These are phyloP conservation scores for Talaromyces thailandensis DNA, from an alignment of 495 filamentous ascomycete species.

Conservation along the genomic window DNA sequence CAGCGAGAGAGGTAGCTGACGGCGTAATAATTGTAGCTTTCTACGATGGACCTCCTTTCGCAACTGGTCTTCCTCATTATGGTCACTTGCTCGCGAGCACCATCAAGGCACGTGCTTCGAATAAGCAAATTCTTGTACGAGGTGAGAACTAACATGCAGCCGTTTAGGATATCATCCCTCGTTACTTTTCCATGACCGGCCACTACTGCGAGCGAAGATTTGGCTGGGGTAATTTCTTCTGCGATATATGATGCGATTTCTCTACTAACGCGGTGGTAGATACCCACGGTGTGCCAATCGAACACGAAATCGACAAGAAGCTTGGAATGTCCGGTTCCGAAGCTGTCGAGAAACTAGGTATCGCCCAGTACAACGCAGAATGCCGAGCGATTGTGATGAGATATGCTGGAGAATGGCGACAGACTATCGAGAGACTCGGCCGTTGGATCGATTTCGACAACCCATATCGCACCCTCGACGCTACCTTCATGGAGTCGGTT, in stretches of 20 bases:
- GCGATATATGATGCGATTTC: background rate
- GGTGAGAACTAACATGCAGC: slow-evolving; percentile 27
- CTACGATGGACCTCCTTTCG: slow-evolving; percentile 53
- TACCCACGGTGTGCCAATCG: slow-evolving; percentile 91
- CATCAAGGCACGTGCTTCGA: slow-evolving; percentile 54
- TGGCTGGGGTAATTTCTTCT: slow-evolving; percentile 45
- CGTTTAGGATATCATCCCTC: slow-evolving; percentile 79
- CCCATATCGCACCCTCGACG: slow-evolving; percentile 91
- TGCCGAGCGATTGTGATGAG: slow-evolving; percentile 93
- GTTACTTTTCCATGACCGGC: slow-evolving; percentile 90
- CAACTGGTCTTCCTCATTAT: slow-evolving; percentile 82
- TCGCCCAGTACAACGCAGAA: slow-evolving; percentile 87
- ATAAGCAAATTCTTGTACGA: background rate
- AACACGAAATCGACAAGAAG: slow-evolving; percentile 98
- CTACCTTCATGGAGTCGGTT: slow-evolving; percentile 88
- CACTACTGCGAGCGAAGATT: slow-evolving; percentile 62
- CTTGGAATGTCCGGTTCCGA: slow-evolving; percentile 81
- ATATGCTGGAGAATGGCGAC: slow-evolving; percentile 80
- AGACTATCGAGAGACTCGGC: slow-evolving; percentile 81
- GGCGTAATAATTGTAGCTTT: slow-evolving; percentile 20
- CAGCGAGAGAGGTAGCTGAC: background rate
- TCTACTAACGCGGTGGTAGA: slow-evolving; percentile 21
- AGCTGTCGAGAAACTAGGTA: slow-evolving; percentile 77
- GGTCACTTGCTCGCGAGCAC: slow-evolving; percentile 93
- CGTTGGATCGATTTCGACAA: slow-evolving; percentile 99